Conservation (phyloP, 257 asterid genomes). For the Phtheirospermum japonicum region DNA sequence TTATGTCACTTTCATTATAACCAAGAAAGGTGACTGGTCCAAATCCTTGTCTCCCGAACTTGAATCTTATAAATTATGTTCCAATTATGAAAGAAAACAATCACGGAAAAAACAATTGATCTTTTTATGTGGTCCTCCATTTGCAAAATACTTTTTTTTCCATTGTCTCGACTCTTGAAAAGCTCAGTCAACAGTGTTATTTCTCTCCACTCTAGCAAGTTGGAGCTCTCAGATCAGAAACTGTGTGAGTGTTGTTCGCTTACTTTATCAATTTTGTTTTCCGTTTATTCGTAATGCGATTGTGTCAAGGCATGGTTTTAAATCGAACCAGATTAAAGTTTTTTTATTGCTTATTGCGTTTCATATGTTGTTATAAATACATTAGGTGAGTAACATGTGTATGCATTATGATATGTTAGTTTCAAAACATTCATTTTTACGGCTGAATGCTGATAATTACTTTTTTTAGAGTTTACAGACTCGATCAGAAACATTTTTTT, state of each 20-base stretch:
- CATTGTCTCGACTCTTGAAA: conserved; percentile 7
- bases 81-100: background rate
- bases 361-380: too few relatives aligned
- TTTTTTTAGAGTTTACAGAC: too few relatives aligned
- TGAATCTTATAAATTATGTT: conserved; percentile 7
- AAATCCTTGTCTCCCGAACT: conserved; percentile 8
- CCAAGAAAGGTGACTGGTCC: conserved; percentile 23
- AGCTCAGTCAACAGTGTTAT: background rate
- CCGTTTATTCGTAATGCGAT: background rate
- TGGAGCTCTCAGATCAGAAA: background rate
- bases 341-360: too few relatives aligned
- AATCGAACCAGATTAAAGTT: too few relatives aligned
- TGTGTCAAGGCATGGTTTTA: too few relatives aligned
- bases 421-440: too few relatives aligned
- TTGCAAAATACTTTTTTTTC: background rate
- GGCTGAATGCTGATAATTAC: too few relatives aligned
- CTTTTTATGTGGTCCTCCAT: background rate
- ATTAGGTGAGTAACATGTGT: too few relatives aligned
- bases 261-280: background rate
- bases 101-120: background rate
- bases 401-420: too few relatives aligned
- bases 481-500: too few relatives aligned
- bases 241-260: background rate
- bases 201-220: background rate
- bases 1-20: conserved; percentile 30